A percentile compares a stretch with the other conserved stretches of the same genome.
Conservation (phyloP, 257 asterid species). For the Solanum etuberosum region DNA sequence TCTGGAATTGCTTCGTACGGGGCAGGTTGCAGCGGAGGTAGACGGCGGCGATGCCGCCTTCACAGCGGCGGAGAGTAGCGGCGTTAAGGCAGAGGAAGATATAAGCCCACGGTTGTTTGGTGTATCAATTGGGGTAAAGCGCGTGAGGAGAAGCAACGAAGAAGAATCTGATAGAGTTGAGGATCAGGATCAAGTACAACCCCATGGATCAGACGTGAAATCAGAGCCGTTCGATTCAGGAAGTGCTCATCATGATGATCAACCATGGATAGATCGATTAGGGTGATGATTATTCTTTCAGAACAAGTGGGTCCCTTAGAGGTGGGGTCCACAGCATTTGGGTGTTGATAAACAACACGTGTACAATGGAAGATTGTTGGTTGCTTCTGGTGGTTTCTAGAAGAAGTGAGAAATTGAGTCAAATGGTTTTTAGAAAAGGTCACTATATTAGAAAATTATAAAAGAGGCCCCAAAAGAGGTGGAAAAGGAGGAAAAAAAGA, state of each 20-base stretch:
- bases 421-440: background rate
- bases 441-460: background rate
- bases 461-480: background rate
- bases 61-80: background rate
- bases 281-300: background rate
- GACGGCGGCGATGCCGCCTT: slow-evolving; percentile 8
- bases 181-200: slow-evolving; percentile 8
- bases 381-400: slow-evolving; percentile 5
- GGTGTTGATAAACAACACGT: slow-evolving; percentile 1
- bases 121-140: slow-evolving; percentile 45
- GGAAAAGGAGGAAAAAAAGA: background rate
- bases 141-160: slow-evolving; percentile 19
- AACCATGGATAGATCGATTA: background rate
- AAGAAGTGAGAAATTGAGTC: background rate
- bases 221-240: slow-evolving; percentile 37
- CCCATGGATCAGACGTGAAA: slow-evolving; percentile 18
- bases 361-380: background rate
- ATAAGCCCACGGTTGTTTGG: slow-evolving; percentile 53
- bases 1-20: slow-evolving; percentile 2
- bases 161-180: background rate
- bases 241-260: slow-evolving; percentile 8
- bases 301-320: background rate
- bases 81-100: slow-evolving; percentile 1
- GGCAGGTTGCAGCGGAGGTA: slow-evolving; percentile 5
- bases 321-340: background rate